Evolutionary conservation across 2,329 filamentous ascomycete genomes (phyloP).

Genomic region (Phaeosphaeriaceae sp.): DNA sequence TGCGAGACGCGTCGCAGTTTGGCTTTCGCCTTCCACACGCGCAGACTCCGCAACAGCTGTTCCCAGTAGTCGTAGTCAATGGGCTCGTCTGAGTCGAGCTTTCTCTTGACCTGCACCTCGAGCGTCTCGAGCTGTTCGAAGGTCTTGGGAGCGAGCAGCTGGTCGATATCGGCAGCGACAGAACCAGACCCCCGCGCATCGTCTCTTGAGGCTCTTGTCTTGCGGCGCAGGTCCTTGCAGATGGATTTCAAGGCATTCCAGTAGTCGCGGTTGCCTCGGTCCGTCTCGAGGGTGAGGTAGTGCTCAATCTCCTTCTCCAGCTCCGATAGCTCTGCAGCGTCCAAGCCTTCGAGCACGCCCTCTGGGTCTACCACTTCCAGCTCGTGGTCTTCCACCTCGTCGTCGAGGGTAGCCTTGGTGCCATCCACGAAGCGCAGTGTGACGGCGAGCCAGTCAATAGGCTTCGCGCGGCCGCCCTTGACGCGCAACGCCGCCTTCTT

Average conservation of each 20-base stretch:
- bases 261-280: slow-evolving; percentile 79
- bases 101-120: slow-evolving; percentile 84
- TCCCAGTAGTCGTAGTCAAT: slow-evolving; percentile 99
- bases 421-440: slow-evolving; percentile 87
- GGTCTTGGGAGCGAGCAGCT: slow-evolving; percentile 82
- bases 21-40: slow-evolving; percentile 91
- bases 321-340: slow-evolving; percentile 71
- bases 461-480: slow-evolving; percentile 85
- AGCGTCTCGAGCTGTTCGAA: slow-evolving; percentile 85
- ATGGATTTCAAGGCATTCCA: slow-evolving; percentile 89
- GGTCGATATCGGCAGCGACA: slow-evolving; percentile 87
- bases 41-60: slow-evolving; percentile 81
- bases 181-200: slow-evolving; percentile 81
- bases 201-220: slow-evolving; percentile 64
- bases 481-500: slow-evolving; percentile 97
- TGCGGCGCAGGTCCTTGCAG: slow-evolving; percentile 76
- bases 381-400: slow-evolving; percentile 78
- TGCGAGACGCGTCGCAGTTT: slow-evolving; percentile 80
- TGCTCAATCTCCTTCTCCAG: slow-evolving; percentile 82
- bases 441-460: slow-evolving; percentile 93
- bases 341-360: slow-evolving; percentile 77
- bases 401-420: slow-evolving; percentile 79
- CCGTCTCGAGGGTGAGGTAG: slow-evolving; percentile 82
- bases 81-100: slow-evolving; percentile 85
- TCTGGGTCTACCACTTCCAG: slow-evolving; percentile 82